phyloP scores from a whole-genome alignment of 768 basidiomycete species.

The Russula foetens region DNA sequence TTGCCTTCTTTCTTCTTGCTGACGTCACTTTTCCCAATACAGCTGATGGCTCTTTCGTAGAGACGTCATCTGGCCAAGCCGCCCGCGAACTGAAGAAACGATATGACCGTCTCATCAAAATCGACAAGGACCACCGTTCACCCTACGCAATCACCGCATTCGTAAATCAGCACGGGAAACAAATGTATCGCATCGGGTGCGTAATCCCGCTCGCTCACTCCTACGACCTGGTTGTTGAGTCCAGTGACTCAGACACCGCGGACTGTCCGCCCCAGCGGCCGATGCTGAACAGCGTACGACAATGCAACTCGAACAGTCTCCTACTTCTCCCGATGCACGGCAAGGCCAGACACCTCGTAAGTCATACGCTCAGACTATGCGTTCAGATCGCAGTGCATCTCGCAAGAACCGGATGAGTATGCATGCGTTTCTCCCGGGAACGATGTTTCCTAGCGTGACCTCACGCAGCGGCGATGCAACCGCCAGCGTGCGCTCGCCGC shows the following conservation, averaged over 20 bases:
- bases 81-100: conserved; percentile 71
- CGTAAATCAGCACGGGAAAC: conserved; percentile 71
- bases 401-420: conserved; percentile 64
- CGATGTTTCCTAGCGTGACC: conserved; percentile 39
- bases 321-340: conserved; percentile 5
- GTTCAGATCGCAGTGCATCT: conserved; percentile 14
- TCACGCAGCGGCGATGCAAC: conserved; percentile 1
- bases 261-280: conserved; percentile 50
- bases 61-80: conserved; percentile 68
- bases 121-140: conserved; percentile 58
- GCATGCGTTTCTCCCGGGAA: conserved; percentile 44
- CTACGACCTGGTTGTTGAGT: background rate
- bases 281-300: conserved; percentile 40
- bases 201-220: conserved; percentile 24
- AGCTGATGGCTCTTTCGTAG: conserved; percentile 73
- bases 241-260: conserved; percentile 41
- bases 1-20: background rate
- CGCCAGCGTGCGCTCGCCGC: conserved; percentile 25
- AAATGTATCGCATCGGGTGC: conserved; percentile 72
- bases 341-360: background rate
- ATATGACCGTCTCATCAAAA: conserved; percentile 63
- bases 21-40: conserved; percentile 20
- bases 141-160: conserved; percentile 80
- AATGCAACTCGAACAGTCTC: conserved; percentile 13
- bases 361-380: conserved; percentile 8